Evolutionary conservation across 257 asterid genomes (phyloP).

Genomic region (Mentha longifolia): DNA sequence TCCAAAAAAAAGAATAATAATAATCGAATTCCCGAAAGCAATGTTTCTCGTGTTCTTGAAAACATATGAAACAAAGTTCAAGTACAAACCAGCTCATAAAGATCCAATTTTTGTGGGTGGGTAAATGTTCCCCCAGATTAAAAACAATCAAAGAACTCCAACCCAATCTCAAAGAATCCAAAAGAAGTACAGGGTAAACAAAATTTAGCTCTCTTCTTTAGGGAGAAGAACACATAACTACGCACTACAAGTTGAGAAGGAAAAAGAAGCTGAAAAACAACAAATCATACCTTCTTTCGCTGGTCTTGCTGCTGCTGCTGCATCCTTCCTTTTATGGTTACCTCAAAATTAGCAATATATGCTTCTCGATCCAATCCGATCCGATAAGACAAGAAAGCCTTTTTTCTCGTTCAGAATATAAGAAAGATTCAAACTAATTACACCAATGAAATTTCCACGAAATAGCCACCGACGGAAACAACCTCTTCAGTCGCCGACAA

Average conservation of each 20-base stretch:
- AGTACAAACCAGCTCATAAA: not conserved
- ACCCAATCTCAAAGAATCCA: not conserved
- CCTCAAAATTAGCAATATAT: slow-evolving; percentile 11
- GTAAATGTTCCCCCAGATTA: slow-evolving; percentile 4
- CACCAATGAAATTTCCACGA: not conserved
- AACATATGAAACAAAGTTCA: not conserved
- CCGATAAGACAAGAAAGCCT: slow-evolving; percentile 30
- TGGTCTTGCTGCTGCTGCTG: slow-evolving; percentile 76
- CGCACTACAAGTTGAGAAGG: not conserved
- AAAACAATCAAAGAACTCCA: too few species aligned
- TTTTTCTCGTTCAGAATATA: not conserved
- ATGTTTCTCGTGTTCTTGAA: slow-evolving; percentile 1
- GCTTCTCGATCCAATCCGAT: slow-evolving; percentile 35
- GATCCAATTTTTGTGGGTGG: not conserved
- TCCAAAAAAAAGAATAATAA: slow-evolving; percentile 6
- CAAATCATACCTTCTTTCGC: slow-evolving; percentile 57
- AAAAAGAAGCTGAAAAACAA: not conserved
- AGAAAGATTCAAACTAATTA: slow-evolving; percentile 1
- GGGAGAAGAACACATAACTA: slow-evolving; percentile 15
- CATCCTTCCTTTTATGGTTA: slow-evolving; percentile 43
- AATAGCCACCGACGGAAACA: slow-evolving; percentile 22
- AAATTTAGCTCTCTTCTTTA: not conserved
- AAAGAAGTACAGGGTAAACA: not conserved
- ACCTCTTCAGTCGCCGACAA: slow-evolving; percentile 18
- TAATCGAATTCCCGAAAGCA: not conserved